A percentile compares a stretch with the other conserved stretches of the same genome.
phyloP scores from a whole-genome alignment of 108 stramenopile species.

The Tribonema minus region DNA sequence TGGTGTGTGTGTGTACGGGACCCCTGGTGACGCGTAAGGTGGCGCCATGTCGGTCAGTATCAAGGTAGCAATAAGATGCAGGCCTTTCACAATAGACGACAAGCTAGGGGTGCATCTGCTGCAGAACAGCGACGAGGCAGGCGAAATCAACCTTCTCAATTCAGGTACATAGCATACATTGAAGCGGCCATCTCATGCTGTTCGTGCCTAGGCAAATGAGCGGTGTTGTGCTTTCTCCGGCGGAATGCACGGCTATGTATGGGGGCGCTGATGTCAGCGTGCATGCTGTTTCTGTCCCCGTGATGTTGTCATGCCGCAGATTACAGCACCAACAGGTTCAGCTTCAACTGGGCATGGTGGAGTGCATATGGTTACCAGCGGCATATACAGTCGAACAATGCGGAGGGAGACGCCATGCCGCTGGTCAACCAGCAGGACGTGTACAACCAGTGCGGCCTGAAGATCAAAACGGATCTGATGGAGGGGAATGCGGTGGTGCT shows the following conservation, averaged over 20 bases:
- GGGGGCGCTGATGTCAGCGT: background rate
- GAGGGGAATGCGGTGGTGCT: constrained; percentile 57
- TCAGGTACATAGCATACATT: too few relatives aligned
- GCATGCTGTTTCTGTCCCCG: background rate
- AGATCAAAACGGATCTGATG: constrained; percentile 49
- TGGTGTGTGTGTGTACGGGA: too few relatives aligned
- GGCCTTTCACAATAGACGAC: constrained; percentile 56
- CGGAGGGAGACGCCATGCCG: constrained; percentile 29
- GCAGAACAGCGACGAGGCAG: constrained; percentile 41
- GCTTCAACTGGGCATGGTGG: constrained; percentile 62
- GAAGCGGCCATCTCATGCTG: too few relatives aligned
- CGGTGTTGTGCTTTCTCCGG: background rate
- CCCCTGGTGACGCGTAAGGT: too few relatives aligned
- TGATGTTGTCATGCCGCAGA: background rate
- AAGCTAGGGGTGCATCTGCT: constrained; percentile 38
- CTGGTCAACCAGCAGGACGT: constrained; percentile 41
- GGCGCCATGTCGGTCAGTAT: constrained; percentile 52
- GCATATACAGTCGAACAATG: constrained; percentile 26
- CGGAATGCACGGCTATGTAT: background rate
- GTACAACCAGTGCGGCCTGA: constrained; percentile 7
- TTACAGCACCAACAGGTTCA: constrained; percentile 59
- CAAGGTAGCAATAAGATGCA: constrained; percentile 54
- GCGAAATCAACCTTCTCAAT: constrained; percentile 40
- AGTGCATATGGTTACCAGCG: constrained; percentile 51
- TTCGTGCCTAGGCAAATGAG: background rate